These are phyloP conservation scores for Rhododendron mucronatum DNA, from an alignment of 148 eudicot genomes.

Conservation along the genomic window DNA sequence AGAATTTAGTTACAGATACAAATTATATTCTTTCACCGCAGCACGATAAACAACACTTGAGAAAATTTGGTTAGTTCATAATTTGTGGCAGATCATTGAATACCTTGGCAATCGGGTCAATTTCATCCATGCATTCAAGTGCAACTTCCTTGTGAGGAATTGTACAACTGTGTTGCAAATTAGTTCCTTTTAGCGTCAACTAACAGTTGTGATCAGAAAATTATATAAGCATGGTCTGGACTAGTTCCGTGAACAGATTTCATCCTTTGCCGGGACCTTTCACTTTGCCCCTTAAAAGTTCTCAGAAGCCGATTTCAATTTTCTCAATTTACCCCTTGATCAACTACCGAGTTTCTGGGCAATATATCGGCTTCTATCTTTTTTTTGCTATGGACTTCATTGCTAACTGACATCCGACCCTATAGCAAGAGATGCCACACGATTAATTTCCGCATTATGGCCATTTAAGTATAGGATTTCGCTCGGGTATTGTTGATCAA, in stretches of 20 bases:
- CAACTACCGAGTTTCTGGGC: background rate
- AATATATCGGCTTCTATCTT: background rate
- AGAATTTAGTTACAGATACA: background rate
- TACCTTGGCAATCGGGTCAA: constrained; percentile 70
- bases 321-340: background rate
- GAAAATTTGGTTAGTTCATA: background rate
- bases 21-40: background rate
- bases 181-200: background rate
- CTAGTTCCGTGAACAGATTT: background rate
- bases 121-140: constrained; percentile 52
- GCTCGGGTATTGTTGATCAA: background rate
- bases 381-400: background rate
- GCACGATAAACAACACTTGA: background rate
- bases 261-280: background rate
- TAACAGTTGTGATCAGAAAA: background rate
- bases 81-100: background rate
- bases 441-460: background rate
- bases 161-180: constrained; percentile 42
- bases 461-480: background rate
- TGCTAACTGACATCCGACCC: background rate
- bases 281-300: background rate
- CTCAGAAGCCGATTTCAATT: background rate
- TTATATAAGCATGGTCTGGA: background rate
- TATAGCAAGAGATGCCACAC: background rate
- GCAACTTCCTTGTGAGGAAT: constrained; percentile 70